Evolutionary conservation across 257 asterid genomes (phyloP).

Genomic region (Lycium barbarum): DNA sequence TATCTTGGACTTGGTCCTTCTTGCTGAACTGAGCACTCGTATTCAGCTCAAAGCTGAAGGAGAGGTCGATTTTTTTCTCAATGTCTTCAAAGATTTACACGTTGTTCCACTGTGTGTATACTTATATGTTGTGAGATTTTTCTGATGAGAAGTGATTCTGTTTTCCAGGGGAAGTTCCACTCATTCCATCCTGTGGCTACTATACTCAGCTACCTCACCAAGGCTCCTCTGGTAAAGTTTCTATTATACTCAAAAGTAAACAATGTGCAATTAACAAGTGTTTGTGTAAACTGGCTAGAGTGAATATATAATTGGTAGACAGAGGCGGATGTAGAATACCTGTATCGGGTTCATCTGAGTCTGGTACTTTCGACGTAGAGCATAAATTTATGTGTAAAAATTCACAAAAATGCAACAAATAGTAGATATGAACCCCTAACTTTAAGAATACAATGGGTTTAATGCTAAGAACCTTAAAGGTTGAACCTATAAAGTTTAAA

Average conservation of each 20-base stretch:
- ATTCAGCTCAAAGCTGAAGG: slow-evolving; percentile 81
- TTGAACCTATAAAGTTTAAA: no score
- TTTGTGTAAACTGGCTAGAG: neutral
- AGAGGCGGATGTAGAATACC: no score
- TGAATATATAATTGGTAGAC: neutral
- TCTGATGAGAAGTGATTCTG: neutral
- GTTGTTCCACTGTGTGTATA: neutral
- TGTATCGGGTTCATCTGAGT: no score
- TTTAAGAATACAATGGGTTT: no score
- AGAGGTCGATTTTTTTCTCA: slow-evolving; percentile 56
- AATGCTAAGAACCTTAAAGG: no score
- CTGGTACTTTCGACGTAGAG: no score
- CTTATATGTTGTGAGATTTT: slow-evolving; percentile 8
- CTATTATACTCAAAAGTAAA: neutral
- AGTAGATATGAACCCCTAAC: no score
- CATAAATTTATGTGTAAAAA: no score
- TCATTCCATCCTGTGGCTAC: slow-evolving; percentile 97
- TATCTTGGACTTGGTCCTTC: slow-evolving; percentile 93
- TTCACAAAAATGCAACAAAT: no score
- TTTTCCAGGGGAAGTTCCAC: slow-evolving; percentile 84
- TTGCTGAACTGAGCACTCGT: slow-evolving; percentile 95
- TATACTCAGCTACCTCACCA: slow-evolving; percentile 92
- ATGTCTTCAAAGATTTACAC: neutral
- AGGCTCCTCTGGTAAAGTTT: slow-evolving; percentile 88
- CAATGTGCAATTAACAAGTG: neutral